Conservation (phyloP, 108 stramenopile genomes). For the Nitzschia putrida region DNA sequence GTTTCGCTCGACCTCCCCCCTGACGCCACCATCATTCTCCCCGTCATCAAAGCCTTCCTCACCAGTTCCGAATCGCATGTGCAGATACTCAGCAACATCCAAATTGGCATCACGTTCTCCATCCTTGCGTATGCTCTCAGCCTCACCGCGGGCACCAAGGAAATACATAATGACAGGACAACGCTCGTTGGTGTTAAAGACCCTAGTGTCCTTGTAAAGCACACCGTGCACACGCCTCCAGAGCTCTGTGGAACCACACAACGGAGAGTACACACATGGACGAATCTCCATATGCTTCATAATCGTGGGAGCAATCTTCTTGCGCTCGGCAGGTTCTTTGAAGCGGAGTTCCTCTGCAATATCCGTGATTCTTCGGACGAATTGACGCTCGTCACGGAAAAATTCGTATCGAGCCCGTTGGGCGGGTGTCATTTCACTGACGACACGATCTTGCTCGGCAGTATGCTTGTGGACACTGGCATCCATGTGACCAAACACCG, state of each 20-base stretch:
- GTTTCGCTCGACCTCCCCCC: slow-evolving; percentile 13
- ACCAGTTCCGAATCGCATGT: slow-evolving; percentile 74
- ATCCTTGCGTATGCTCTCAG: slow-evolving; percentile 10
- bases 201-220: slow-evolving; percentile 83
- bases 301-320: slow-evolving; percentile 68
- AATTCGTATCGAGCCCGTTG: slow-evolving; percentile 89
- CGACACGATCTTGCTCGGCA: slow-evolving; percentile 48
- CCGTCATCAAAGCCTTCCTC: slow-evolving; percentile 38
- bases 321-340: slow-evolving; percentile 82
- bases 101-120: slow-evolving; percentile 63
- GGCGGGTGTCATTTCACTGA: slow-evolving; percentile 66
- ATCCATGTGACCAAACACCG: slow-evolving; percentile 68
- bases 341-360: slow-evolving; percentile 95
- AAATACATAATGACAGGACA: slow-evolving; percentile 95
- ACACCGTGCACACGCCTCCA: slow-evolving; percentile 79
- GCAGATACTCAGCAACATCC: slow-evolving; percentile 95
- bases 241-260: slow-evolving; percentile 88
- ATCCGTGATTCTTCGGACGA: slow-evolving; percentile 86
- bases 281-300: slow-evolving; percentile 75
- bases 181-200: slow-evolving; percentile 96
- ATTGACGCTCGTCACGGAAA: slow-evolving; percentile 89
- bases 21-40: slow-evolving; percentile 16
- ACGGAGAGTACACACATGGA: slow-evolving; percentile 86
- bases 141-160: slow-evolving; percentile 76
- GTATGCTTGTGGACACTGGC: slow-evolving; percentile 13